Evolutionary conservation across 1,139 yeast species (phyloP).

Genomic region (Blastobotrys elegans): DNA sequence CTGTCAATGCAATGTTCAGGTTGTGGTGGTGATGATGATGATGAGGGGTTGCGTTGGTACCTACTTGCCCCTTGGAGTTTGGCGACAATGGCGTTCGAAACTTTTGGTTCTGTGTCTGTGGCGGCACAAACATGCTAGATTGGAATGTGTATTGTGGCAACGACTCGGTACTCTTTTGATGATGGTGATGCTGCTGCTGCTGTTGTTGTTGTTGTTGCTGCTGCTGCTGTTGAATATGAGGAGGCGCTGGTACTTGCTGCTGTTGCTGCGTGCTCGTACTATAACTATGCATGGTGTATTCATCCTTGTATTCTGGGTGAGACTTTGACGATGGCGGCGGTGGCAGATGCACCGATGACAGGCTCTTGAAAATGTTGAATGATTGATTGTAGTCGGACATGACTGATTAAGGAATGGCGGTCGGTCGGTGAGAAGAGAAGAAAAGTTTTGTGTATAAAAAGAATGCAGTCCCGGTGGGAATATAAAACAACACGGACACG

Average conservation of each 20-base stretch:
- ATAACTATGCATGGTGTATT: background rate
- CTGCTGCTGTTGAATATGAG: background rate
- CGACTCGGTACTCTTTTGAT: background rate
- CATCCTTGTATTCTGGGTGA: conserved; percentile 1
- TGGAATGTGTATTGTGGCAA: background rate
- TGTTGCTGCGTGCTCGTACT: too few relatives aligned
- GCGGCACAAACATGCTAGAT: background rate
- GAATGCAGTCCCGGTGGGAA: conserved; percentile 1
- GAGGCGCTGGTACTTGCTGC: background rate
- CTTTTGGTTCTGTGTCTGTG: conserved; percentile 1
- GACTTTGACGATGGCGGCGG: conserved; percentile 37
- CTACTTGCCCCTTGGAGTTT: background rate
- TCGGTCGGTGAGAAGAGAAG: too few relatives aligned
- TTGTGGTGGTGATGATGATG: conserved; percentile 24
- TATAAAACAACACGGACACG: background rate
- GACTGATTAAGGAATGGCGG: background rate
- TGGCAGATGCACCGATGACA: conserved; percentile 42
- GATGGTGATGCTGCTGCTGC: background rate
- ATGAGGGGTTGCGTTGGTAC: conserved; percentile 7
- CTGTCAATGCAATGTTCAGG: conserved; percentile 9
- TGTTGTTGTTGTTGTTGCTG: background rate
- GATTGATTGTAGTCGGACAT: conserved; percentile 11
- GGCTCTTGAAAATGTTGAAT: conserved; percentile 39
- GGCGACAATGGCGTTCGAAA: conserved; percentile 10
- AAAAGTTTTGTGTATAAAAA: too few relatives aligned